These are phyloP conservation scores for Mycena capillaripes DNA, from an alignment of 768 basidiomycete species.

Conservation along the genomic window DNA sequence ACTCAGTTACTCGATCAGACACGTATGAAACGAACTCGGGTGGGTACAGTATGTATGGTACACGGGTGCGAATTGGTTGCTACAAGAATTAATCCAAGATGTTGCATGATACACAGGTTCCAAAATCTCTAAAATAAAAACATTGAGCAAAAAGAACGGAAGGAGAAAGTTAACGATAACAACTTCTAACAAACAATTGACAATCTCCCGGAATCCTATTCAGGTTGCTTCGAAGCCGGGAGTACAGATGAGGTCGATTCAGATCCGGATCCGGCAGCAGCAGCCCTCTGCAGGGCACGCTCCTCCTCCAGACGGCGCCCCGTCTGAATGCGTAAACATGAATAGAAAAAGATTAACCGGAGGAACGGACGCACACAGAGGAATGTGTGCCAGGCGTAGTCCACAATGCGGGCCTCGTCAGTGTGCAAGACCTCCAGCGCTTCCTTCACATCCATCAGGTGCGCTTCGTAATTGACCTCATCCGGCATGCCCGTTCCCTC, in stretches of 20 bases:
- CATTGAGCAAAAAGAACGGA: background rate
- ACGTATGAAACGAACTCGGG: background rate
- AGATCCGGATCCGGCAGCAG: background rate
- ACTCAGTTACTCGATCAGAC: background rate
- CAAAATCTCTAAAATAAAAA: background rate
- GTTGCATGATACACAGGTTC: background rate
- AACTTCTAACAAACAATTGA: background rate
- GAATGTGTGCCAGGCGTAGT: slow-evolving; percentile 51
- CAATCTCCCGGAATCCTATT: background rate
- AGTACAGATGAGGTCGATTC: background rate
- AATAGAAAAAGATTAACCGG: background rate
- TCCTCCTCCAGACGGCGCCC: background rate
- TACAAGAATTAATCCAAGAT: slow-evolving; percentile 19
- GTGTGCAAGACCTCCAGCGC: slow-evolving; percentile 52
- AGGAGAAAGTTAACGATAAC: background rate
- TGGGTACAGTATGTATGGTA: background rate
- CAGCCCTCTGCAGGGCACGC: background rate
- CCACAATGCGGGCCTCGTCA: slow-evolving; percentile 49
- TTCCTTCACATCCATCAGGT: slow-evolving; percentile 59
- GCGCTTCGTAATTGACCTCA: slow-evolving; percentile 62
- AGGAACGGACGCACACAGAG: background rate
- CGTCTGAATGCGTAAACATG: background rate
- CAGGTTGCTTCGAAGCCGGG: background rate
- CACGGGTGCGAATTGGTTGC: slow-evolving; percentile 10
- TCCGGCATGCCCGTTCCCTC: slow-evolving; percentile 70